Conservation (phyloP, 495 filamentous ascomycete genomes). For the Aspergillus diversus region DNA sequence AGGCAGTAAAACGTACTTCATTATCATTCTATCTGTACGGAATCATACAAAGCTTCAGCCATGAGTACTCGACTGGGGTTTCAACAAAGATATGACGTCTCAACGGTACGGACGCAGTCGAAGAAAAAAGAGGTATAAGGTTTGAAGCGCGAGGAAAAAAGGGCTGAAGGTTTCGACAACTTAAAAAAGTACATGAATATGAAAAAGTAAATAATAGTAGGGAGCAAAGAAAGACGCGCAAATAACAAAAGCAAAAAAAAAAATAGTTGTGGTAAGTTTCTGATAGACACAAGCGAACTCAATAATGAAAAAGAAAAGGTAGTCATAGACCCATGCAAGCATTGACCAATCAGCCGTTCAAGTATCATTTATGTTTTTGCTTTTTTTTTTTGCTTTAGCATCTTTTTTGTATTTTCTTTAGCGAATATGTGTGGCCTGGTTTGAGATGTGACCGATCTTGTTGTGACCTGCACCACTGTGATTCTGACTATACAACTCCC, state of each 20-base stretch:
- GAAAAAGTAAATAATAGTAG: conserved; percentile 17
- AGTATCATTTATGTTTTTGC: conserved; percentile 16
- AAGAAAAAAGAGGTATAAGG: conserved; percentile 6
- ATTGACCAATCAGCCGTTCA: conserved; percentile 20
- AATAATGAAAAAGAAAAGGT: conserved; percentile 21
- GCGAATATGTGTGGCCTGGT: background rate
- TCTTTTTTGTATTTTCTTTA: background rate
- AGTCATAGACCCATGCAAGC: conserved; percentile 25
- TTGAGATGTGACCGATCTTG: background rate
- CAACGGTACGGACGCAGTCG: background rate
- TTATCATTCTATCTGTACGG: conserved; percentile 18
- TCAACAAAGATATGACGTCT: conserved; percentile 3
- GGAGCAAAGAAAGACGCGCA: conserved; percentile 14
- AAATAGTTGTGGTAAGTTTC: conserved; percentile 14
- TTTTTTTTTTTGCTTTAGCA: background rate
- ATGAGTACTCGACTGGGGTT: background rate
- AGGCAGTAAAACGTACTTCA: conserved; percentile 10
- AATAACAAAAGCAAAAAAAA: conserved; percentile 8
- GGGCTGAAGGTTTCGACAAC: too few species aligned
- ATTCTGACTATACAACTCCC: background rate
- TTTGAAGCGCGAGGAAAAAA: conserved; percentile 3
- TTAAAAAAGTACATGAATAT: conserved; percentile 2
- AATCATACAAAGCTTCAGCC: conserved; percentile 17
- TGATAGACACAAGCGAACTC: conserved; percentile 16
- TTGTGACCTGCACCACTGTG: background rate